phyloP scores from a whole-genome alignment of 1,139 yeast genomes.

The Diutina catenulata region DNA sequence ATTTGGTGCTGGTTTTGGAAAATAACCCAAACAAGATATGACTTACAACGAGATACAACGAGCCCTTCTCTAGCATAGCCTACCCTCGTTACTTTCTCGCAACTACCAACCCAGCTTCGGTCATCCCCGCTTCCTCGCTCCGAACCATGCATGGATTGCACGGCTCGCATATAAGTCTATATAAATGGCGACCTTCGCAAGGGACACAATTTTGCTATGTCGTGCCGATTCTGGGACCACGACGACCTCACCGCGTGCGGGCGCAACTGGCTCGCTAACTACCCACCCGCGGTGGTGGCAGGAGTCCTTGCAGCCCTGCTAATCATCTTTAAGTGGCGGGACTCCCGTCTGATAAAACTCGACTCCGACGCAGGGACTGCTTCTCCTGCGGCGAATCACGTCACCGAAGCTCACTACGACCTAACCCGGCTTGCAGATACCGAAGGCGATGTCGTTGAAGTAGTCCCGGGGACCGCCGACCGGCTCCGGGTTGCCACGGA shows the following conservation, averaged over 20 bases:
- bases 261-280: slow-evolving; percentile 15
- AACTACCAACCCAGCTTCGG: no score
- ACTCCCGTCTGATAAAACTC: slow-evolving; percentile 7
- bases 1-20: no score
- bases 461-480: slow-evolving; percentile 37
- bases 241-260: slow-evolving; percentile 39
- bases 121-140: no score
- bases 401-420: slow-evolving; percentile 42
- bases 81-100: no score
- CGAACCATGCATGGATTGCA: no score
- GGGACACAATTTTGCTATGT: slow-evolving; percentile 6
- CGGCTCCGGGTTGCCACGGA: slow-evolving; percentile 41
- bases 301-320: neutral
- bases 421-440: slow-evolving; percentile 31
- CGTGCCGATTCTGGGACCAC: slow-evolving; percentile 26
- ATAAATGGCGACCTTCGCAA: no score
- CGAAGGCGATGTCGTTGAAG: slow-evolving; percentile 38
- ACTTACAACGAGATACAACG: no score
- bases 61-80: no score
- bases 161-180: no score
- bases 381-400: slow-evolving; percentile 10
- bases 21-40: no score
- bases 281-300: neutral
- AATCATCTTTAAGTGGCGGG: slow-evolving; percentile 7
- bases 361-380: neutral